Evolutionary conservation across 371 early-diverging fungal genomes (phyloP).

Genomic region (Coemansia sp.): DNA sequence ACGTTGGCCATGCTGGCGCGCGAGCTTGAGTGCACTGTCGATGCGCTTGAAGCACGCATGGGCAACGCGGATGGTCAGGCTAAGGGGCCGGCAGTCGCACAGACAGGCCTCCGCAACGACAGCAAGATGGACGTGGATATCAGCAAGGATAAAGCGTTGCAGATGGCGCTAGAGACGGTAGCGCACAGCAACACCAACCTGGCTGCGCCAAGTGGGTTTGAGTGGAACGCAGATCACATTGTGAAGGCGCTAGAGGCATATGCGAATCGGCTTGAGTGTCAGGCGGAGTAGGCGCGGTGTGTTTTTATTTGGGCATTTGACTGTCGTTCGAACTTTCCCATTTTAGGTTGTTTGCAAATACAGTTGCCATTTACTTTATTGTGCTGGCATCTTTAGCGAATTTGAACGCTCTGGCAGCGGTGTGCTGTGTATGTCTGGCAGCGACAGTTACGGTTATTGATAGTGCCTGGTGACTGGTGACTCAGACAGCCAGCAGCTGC

Average conservation of each 20-base stretch:
- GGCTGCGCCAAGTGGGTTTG: conserved; percentile 14
- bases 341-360: background rate
- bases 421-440: no score
- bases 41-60: conserved; percentile 24
- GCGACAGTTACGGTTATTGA: no score
- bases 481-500: no score
- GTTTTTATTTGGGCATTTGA: conserved; percentile 2
- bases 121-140: conserved; percentile 29
- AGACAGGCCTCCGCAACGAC: conserved; percentile 22
- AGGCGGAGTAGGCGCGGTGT: background rate
- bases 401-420: no score
- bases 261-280: conserved; percentile 7
- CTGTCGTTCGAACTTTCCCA: background rate
- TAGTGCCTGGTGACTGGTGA: no score
- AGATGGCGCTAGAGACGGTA: conserved; percentile 20
- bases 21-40: conserved; percentile 40
- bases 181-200: conserved; percentile 14
- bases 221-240: conserved; percentile 41
- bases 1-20: conserved; percentile 42
- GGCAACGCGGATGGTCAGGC: background rate
- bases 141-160: conserved; percentile 5
- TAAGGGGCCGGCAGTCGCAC: background rate
- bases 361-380: background rate
- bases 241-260: conserved; percentile 33
- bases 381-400: no score